Base-by-base conservation (phyloP, 164 flowering plant genomes). In the Aristolochia contorta region DNA sequence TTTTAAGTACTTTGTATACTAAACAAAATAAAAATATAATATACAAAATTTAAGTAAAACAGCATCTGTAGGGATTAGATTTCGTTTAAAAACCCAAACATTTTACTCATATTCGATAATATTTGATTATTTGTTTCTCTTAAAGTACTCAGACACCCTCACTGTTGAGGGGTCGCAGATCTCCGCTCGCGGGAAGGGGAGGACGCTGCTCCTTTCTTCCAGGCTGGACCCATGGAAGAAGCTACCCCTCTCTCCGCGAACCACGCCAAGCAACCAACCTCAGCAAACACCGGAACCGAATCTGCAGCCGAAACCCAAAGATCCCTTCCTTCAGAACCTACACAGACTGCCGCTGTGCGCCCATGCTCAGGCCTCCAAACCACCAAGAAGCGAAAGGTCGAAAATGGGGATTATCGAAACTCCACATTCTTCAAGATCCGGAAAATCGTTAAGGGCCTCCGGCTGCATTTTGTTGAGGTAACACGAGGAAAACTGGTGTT, bases 391-490 rank as follows among this genome's bases (percentile, higher is more conserved):
- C 74, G 86, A 50, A 76, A 82, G 58, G 55, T 72, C 18, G 83
- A 49, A 2, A 53, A 65, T 63, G 63, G 25, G 47, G 64, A 57
- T 12, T 20, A 58, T 53, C 71, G 59, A 18, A 59, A 66, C 48
- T 69, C 77, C 56, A 64, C 56, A 4, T 77, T 66, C 73, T 77
- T 66, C 79, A 76, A 82, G 76, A 73, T 85, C 66, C 82, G 88
- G 2, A 52, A 70, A 32, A 33, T 85, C 24, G 46, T 81, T 58
- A 77, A 61, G 56, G 81, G 80, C 23, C 79, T 85, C 59, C 84
- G 86, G 24, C 91, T 85, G 58, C 76, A 71, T 67, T 69, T 85
- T 66, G 49, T 84, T 54, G 80, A 81, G 83, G 89, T 80, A 71
- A 45, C 22, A 49, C 12, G 57, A 16, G 8, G 15, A 0, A 6